A percentile compares a stretch with the other conserved stretches of the same genome.
Conservation (phyloP, 192 early-diverging fungal genomes). For the Mortierella hygrophila region DNA sequence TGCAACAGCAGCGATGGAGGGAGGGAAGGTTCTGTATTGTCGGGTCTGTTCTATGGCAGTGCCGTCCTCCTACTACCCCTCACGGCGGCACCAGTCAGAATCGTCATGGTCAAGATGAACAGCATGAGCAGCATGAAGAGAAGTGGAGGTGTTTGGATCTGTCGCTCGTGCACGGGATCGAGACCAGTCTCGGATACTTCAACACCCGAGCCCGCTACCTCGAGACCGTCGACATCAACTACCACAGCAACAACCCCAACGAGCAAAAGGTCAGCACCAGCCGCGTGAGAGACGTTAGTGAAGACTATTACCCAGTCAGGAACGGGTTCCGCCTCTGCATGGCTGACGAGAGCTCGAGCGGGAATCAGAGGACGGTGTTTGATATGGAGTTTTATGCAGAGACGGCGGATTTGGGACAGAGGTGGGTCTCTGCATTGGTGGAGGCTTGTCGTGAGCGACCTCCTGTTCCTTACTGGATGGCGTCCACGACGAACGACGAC, state of each 20-base stretch:
- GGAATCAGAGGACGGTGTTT: background rate
- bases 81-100: background rate
- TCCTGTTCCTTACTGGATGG: constrained; percentile 25
- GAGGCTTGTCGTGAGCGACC: constrained; percentile 17
- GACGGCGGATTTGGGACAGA: constrained; percentile 13
- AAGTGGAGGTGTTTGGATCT: constrained; percentile 21
- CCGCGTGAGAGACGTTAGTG: background rate
- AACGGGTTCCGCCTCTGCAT: constrained; percentile 25
- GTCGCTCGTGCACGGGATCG: constrained; percentile 4
- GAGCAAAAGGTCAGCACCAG: background rate
- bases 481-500: no score
- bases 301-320: constrained; percentile 21
- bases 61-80: background rate
- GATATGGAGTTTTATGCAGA: constrained; percentile 29
- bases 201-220: background rate
- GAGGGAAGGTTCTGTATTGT: constrained; percentile 23
- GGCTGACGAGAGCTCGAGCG: background rate
- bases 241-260: background rate
- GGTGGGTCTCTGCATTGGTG: constrained; percentile 27
- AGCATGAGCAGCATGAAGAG: background rate
- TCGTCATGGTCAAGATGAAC: background rate
- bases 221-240: background rate
- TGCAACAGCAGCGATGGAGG: background rate
- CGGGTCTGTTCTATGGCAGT: constrained; percentile 29
- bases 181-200: constrained; percentile 11